Base-by-base conservation (phyloP, 2,329 filamentous ascomycete genomes). In the Pseudogymnoascus sp. region DNA sequence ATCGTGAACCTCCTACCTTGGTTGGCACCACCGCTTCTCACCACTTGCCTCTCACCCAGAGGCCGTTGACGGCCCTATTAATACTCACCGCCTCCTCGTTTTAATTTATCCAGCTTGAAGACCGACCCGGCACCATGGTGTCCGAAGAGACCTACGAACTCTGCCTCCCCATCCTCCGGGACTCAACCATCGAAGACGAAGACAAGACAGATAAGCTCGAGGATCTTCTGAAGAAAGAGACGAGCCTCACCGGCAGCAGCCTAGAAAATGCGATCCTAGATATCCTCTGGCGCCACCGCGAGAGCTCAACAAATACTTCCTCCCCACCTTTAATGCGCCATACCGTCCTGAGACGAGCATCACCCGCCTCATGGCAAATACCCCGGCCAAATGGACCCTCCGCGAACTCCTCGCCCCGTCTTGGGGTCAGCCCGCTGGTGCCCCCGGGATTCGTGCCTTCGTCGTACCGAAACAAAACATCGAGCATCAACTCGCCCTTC, bases 161-260 rank as follows among this genome's bases (percentile, higher is more conserved):
- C 72, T 96, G 92, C 76, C 85, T 96, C 74, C 90, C 91, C 62
- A 85, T 97, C 73, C 84, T 99, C 68, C 87, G 95, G 78, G 88
- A 97, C 77, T 79, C 86, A 64, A 81, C 83, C 63, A 81, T 96
- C 66, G 91, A 96, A 71, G 95, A 97, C 67, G 95, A 99, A 77
- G 93, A 97, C 73, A 96, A 95, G 81, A 93, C 90, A 60, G 93
- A 97, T 77, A 90, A 85, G 77, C 81, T 97, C 62, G 93, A 97
- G 78, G 89, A 92, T 68, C 81, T 97, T 62, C 81, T 97, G 71
- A 88, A 86, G 76, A 87, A 86, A 69, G 86, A 93, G 77, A 92
- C 91, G 6, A 83, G 81, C 31, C 80, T 97, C 69, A 84, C 83
- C 16, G 93, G 92, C 65, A 80, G 86, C 68, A 83, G 87, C 21